Percentiles rank a stretch among this genome's conserved stretches.
These are phyloP conservation scores for Aureobasidium sp. DNA, from an alignment of 2,329 filamentous ascomycete species.

Conservation along the genomic window DNA sequence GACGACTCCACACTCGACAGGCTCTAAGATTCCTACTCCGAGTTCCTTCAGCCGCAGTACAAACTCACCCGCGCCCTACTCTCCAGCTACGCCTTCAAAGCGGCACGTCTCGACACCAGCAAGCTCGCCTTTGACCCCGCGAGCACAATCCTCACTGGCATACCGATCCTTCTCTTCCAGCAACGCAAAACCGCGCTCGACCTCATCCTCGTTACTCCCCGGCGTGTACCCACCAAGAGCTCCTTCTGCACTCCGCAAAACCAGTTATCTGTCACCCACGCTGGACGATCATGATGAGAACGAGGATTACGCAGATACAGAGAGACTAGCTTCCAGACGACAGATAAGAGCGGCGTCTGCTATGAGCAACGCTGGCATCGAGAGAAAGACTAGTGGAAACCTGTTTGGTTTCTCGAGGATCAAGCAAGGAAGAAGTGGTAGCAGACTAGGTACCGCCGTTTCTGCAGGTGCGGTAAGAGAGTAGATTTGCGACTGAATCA, in stretches of 20 bases:
- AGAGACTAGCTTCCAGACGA: background rate
- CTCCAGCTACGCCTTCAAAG: conserved; percentile 3
- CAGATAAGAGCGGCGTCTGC: background rate
- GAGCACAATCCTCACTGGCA: background rate
- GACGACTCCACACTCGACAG: conserved; percentile 1
- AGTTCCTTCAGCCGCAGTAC: conserved; percentile 5
- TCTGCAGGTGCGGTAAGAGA: background rate
- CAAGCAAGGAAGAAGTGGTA: background rate
- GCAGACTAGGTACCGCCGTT: background rate
- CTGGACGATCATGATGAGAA: conserved; percentile 1
- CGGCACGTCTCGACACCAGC: background rate
- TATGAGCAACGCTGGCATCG: background rate
- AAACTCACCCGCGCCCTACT: background rate
- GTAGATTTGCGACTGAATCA: background rate
- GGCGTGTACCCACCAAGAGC: background rate
- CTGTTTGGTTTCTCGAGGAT: background rate
- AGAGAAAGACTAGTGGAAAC: background rate
- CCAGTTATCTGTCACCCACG: background rate
- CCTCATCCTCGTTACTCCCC: background rate
- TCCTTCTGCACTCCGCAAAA: conserved; percentile 4
- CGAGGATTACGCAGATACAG: background rate
- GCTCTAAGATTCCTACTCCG: conserved; percentile 8
- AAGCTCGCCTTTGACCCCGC: background rate
- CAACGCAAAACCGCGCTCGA: background rate
- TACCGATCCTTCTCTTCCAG: background rate